These are phyloP conservation scores for Cornus controversa DNA, from an alignment of 148 eudicot genomes.

Conservation along the genomic window DNA sequence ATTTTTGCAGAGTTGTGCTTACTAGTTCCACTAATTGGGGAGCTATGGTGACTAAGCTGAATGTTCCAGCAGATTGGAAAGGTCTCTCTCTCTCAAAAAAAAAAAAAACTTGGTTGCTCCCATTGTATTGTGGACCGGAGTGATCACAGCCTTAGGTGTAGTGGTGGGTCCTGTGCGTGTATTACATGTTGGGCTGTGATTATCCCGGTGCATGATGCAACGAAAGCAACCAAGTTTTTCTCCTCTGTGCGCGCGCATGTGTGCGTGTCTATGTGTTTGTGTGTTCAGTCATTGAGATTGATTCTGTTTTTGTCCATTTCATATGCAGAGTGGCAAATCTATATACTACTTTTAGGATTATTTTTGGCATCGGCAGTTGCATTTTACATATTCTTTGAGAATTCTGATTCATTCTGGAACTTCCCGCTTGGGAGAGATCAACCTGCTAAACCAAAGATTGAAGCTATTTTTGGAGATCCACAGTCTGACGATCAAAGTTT, in stretches of 20 bases:
- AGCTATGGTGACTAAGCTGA: constrained; percentile 70
- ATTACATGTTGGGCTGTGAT: too few species aligned
- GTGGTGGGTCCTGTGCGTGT: too few species aligned
- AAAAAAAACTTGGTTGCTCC: too few species aligned
- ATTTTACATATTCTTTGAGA: constrained; percentile 63
- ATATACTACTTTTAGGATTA: constrained; percentile 58
- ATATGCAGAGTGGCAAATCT: constrained; percentile 92
- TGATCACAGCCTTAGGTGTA: too few species aligned
- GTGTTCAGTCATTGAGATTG: not conserved
- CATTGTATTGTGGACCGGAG: too few species aligned
- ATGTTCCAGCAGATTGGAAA: constrained; percentile 91
- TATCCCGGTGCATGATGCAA: too few species aligned
- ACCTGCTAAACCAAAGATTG: constrained; percentile 32
- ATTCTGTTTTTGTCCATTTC: not conserved
- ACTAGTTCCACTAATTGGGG: constrained; percentile 77
- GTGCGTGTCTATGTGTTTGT: not conserved
- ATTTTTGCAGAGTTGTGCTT: constrained; percentile 68
- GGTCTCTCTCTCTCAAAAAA: constrained; percentile 32
- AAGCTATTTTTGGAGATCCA: constrained; percentile 36
- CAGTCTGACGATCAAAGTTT: constrained; percentile 36
- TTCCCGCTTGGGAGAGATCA: constrained; percentile 40
- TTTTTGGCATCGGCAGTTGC: constrained; percentile 66
- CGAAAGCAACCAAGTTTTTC: too few species aligned
- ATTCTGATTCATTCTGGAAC: constrained; percentile 85
- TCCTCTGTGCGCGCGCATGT: too few species aligned